Conservation (phyloP, 2,329 filamentous ascomycete genomes). For the Rutstroemia sp. region DNA sequence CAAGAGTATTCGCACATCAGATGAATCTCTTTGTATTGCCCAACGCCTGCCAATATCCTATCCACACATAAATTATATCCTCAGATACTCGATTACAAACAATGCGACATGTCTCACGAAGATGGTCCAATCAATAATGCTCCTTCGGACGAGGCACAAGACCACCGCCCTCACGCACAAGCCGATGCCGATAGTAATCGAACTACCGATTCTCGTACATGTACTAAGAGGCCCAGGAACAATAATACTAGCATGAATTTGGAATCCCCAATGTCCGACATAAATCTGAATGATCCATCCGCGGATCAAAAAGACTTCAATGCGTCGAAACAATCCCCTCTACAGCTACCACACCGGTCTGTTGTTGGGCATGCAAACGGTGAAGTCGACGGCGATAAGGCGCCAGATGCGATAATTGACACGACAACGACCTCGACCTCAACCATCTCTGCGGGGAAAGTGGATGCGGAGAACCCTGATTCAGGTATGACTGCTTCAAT, state of each 20-base stretch:
- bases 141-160: slow-evolving; percentile 10
- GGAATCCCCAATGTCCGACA: slow-evolving; percentile 8
- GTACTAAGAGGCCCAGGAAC: not conserved
- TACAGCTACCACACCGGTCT: not conserved
- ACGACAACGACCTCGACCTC: not conserved
- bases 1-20: too few relatives aligned
- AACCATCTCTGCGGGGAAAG: not conserved
- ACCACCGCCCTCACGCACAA: not conserved
- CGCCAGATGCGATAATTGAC: not conserved
- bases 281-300: not conserved
- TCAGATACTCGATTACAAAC: too few relatives aligned
- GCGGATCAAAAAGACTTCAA: slow-evolving; percentile 1
- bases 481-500: not conserved
- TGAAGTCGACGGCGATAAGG: not conserved
- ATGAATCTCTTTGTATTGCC: too few relatives aligned
- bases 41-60: too few relatives aligned
- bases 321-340: not conserved
- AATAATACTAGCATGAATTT: slow-evolving; percentile 8
- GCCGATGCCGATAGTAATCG: not conserved
- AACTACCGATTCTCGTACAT: not conserved
- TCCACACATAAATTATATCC: too few relatives aligned
- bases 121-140: slow-evolving; percentile 6
- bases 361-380: not conserved
- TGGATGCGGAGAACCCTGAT: not conserved
- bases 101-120: slow-evolving; percentile 22